phyloP scores from a whole-genome alignment of 495 filamentous ascomycete genomes.

The Tuber umbilicatum region DNA sequence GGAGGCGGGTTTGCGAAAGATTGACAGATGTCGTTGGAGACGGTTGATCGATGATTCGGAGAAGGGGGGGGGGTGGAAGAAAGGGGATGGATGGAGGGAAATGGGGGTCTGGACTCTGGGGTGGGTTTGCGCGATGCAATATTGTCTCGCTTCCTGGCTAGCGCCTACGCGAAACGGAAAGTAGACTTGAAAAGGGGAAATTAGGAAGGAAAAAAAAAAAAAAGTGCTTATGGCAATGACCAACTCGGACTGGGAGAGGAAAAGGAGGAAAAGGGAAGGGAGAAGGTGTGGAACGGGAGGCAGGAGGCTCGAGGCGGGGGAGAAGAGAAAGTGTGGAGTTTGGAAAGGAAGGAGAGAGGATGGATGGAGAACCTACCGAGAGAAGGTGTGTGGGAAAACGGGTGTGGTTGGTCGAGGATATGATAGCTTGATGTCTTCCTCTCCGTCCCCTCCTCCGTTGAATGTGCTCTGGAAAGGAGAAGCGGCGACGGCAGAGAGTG shows the following conservation, averaged over 20 bases:
- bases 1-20: constrained; percentile 33
- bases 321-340: constrained; percentile 31
- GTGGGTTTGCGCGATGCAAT: constrained; percentile 26
- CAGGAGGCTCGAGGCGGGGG: constrained; percentile 36
- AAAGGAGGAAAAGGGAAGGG: constrained; percentile 38
- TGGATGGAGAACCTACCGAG: constrained; percentile 33
- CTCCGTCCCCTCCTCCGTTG: not conserved
- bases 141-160: constrained; percentile 39
- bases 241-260: constrained; percentile 27
- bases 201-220: constrained; percentile 39
- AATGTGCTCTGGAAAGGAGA: not conserved
- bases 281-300: constrained; percentile 34
- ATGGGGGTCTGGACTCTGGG: constrained; percentile 30
- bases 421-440: not conserved
- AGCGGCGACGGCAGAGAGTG: not conserved
- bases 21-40: constrained; percentile 39
- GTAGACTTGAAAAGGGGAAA: constrained; percentile 39
- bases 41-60: constrained; percentile 38
- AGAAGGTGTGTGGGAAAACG: constrained; percentile 9
- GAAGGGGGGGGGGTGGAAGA: constrained; percentile 36
- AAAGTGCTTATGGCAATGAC: constrained; percentile 20
- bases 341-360: constrained; percentile 37
- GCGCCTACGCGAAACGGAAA: constrained; percentile 37
- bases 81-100: constrained; percentile 40
- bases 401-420: not conserved